Percentiles rank a stretch among this genome's conserved stretches.
These are phyloP conservation scores for Wickerhamomyces chambardii DNA, from an alignment of 805 yeast species.

Conservation along the genomic window DNA sequence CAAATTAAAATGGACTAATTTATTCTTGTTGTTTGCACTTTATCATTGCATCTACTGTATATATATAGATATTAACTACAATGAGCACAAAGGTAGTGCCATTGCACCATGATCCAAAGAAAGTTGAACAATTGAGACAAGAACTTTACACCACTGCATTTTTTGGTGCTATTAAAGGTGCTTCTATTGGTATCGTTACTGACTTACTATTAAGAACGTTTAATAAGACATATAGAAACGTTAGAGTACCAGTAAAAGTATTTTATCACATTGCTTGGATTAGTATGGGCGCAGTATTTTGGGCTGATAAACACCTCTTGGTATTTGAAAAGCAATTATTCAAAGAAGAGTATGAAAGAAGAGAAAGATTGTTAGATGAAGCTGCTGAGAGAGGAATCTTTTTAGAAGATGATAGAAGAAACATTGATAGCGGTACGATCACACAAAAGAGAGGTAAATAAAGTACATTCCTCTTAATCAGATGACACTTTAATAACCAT, in stretches of 20 bases:
- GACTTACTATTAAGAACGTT: constrained; percentile 23
- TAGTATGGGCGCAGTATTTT: constrained; percentile 29
- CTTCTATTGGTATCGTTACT: constrained; percentile 24
- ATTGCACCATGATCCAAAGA: constrained; percentile 27
- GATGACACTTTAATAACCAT: too few species aligned
- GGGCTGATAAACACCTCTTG: constrained; percentile 30
- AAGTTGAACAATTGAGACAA: constrained; percentile 23
- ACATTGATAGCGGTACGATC: constrained; percentile 4
- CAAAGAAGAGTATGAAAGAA: constrained; percentile 23
- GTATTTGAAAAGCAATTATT: constrained; percentile 25
- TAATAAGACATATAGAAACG: constrained; percentile 25
- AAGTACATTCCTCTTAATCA: too few species aligned
- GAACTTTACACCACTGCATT: constrained; percentile 28
- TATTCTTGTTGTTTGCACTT: too few species aligned
- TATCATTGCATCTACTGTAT: too few species aligned
- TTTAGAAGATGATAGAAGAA: constrained; percentile 23
- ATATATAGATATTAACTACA: too few species aligned
- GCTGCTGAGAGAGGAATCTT: constrained; percentile 37
- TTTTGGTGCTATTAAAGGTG: constrained; percentile 34
- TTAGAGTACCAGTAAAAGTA: constrained; percentile 29
- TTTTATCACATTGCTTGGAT: constrained; percentile 33
- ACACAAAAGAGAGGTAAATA: too few species aligned
- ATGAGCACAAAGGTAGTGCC: constrained; percentile 16
- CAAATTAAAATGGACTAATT: too few species aligned
- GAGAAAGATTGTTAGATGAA: constrained; percentile 27